Percentiles rank a stretch among this genome's conserved stretches.
These are phyloP conservation scores for sunflower (Helianthus annuus) DNA, from an alignment of 129 eudicot genomes.

Conservation along the genomic window DNA sequence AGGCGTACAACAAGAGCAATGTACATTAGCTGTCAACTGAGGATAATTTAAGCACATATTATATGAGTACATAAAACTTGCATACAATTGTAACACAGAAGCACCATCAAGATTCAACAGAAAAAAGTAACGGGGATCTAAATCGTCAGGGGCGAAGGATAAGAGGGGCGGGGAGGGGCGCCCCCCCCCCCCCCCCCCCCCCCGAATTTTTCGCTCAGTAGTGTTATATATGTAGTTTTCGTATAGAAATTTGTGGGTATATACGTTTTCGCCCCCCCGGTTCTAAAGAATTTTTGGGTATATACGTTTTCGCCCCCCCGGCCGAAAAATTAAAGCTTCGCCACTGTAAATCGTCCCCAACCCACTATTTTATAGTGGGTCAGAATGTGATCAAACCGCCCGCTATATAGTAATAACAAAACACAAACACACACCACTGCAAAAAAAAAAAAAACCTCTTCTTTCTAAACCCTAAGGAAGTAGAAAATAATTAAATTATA, in stretches of 20 bases:
- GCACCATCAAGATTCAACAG: neutral
- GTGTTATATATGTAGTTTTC: no score
- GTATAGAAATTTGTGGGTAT: no score
- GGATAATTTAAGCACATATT: neutral
- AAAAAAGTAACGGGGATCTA: neutral
- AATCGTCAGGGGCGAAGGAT: no score
- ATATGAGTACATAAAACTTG: conserved; percentile 2
- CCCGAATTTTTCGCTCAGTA: no score
- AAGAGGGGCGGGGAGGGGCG: no score
- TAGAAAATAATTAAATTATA: neutral
- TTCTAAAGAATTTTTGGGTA: no score
- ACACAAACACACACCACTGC: neutral
- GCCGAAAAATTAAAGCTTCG: no score
- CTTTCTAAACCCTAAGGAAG: neutral
- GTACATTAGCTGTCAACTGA: neutral
- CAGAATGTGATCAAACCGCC: neutral
- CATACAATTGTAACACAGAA: conserved; percentile 12
- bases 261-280: no score
- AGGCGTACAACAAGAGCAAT: neutral
- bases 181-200: no score
- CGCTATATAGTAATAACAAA: neutral
- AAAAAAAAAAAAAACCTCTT: no score
- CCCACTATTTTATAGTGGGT: neutral
- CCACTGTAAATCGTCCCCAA: neutral
- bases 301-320: no score